phyloP scores from a whole-genome alignment of 2,329 filamentous ascomycete genomes.

The Fusarium tupiense region DNA sequence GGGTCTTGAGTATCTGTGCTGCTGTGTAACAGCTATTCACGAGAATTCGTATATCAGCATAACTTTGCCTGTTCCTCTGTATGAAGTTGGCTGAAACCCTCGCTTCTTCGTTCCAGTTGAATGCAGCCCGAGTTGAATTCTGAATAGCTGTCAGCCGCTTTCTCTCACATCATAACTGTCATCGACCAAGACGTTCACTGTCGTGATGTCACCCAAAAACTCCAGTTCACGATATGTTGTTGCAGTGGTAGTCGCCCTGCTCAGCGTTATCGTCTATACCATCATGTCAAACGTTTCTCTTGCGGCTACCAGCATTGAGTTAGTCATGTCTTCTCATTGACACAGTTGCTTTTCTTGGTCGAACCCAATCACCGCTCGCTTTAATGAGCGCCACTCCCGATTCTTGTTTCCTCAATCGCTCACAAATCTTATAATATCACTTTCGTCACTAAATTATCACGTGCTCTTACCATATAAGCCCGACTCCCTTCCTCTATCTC shows the following conservation, averaged over 20 bases:
- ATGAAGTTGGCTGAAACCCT: background rate
- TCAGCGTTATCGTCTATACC: slow-evolving; percentile 29
- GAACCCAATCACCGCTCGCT: background rate
- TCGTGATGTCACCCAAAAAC: slow-evolving; percentile 22
- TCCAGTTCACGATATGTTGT: slow-evolving; percentile 12
- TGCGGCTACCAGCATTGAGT: slow-evolving; percentile 12
- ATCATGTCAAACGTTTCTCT: background rate
- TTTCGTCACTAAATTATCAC: background rate
- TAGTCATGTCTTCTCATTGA: slow-evolving; percentile 13
- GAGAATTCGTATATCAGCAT: slow-evolving; percentile 21
- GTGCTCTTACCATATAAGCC: background rate
- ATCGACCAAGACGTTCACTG: background rate
- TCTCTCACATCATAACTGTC: background rate
- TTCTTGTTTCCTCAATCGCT: background rate
- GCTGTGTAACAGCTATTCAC: slow-evolving; percentile 22
- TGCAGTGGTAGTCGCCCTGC: slow-evolving; percentile 38
- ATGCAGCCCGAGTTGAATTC: background rate
- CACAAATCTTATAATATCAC: background rate
- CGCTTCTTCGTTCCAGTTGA: background rate
- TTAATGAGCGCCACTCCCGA: background rate
- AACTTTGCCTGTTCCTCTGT: background rate
- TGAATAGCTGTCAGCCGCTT: slow-evolving; percentile 1
- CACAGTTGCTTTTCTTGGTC: background rate
- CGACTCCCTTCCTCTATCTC: background rate
- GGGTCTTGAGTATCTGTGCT: slow-evolving; percentile 22